Evolutionary conservation across 1,139 yeast species (phyloP).

Genomic region (Spathaspora sp.): DNA sequence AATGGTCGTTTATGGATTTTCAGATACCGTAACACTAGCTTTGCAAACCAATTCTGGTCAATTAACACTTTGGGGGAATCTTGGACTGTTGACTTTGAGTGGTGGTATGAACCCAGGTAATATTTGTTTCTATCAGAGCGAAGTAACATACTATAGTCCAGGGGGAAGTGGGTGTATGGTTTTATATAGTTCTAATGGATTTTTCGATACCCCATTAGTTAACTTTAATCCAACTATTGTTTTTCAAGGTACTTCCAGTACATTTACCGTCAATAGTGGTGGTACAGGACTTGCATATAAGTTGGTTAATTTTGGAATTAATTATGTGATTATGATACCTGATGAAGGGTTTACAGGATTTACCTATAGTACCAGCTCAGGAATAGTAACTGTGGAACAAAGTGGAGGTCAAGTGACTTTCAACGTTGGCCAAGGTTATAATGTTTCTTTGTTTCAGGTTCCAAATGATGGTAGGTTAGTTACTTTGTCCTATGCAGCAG

Average conservation of each 20-base stretch:
- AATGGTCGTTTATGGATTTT: neutral
- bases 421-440: neutral
- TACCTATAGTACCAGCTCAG: neutral
- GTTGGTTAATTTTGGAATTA: neutral
- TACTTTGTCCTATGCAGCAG: neutral
- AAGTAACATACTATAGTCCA: neutral
- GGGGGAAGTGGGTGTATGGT: neutral
- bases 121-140: neutral
- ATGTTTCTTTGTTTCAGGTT: neutral
- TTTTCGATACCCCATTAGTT: neutral
- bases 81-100: too few relatives aligned
- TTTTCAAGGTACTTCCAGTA: neutral
- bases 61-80: neutral
- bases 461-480: neutral
- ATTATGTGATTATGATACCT: neutral
- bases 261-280: neutral
- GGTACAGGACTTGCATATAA: too few relatives aligned
- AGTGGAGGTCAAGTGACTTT: neutral
- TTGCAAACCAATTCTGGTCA: neutral
- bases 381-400: neutral
- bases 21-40: neutral
- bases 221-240: neutral
- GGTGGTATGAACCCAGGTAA: neutral
- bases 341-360: neutral
- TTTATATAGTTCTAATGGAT: neutral